A percentile compares a stretch with the other conserved stretches of the same genome.
phyloP scores from a whole-genome alignment of 2,329 filamentous ascomycete species.

The Venturia effusa region DNA sequence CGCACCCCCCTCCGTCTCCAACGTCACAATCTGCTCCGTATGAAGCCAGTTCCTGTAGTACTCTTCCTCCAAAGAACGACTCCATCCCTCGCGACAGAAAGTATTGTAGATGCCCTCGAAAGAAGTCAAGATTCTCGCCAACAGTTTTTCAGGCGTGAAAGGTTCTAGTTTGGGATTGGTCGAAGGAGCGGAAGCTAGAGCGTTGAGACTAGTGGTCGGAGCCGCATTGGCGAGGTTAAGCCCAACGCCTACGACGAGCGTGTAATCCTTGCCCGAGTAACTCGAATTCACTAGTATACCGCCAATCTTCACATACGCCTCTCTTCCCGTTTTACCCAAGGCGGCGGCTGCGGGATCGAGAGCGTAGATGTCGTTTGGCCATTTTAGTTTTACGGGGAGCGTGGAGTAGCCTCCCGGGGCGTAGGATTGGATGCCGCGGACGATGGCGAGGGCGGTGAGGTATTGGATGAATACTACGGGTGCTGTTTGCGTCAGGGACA shows the following conservation, averaged over 20 bases:
- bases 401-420: conserved; percentile 62
- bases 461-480: conserved; percentile 94
- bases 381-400: conserved; percentile 80
- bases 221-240: conserved; percentile 75
- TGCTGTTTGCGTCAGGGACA: conserved; percentile 56
- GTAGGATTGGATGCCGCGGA: conserved; percentile 73
- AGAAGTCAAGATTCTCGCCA: conserved; percentile 66
- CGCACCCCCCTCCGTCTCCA: conserved; percentile 70
- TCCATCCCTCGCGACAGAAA: conserved; percentile 70
- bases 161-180: conserved; percentile 33
- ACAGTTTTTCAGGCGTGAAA: conserved; percentile 66
- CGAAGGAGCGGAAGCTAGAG: conserved; percentile 40
- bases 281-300: conserved; percentile 86
- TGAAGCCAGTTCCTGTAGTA: conserved; percentile 88
- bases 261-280: conserved; percentile 67
- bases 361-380: conserved; percentile 81
- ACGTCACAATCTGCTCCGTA: conserved; percentile 53
- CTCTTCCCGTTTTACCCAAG: conserved; percentile 38
- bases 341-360: conserved; percentile 18
- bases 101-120: conserved; percentile 68
- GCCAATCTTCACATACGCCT: conserved; percentile 73
- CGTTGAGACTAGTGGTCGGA: conserved; percentile 79
- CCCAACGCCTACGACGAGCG: conserved; percentile 71
- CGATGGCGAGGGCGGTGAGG: conserved; percentile 75
- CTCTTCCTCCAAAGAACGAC: conserved; percentile 54